A percentile compares a stretch with the other conserved stretches of the same genome.
These are phyloP conservation scores for Blastomyces parvus DNA, from an alignment of 2,329 filamentous ascomycete species.

Conservation along the genomic window DNA sequence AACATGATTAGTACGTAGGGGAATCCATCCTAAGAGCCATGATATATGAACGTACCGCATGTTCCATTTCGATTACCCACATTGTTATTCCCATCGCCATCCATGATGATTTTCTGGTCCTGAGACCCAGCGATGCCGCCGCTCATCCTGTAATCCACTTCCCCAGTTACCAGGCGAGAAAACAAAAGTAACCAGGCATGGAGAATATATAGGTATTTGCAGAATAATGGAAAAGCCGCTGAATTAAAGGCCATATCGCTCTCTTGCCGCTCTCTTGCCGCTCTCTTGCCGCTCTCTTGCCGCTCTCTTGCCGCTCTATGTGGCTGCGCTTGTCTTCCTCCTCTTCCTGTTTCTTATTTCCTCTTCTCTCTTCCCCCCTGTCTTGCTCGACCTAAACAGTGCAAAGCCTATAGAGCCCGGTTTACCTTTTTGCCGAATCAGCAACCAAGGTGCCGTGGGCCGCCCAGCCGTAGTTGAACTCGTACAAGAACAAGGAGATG, in stretches of 20 bases:
- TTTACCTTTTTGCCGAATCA: not conserved
- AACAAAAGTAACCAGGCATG: not conserved
- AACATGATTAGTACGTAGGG: not conserved
- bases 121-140: not conserved
- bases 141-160: not conserved
- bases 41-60: not conserved
- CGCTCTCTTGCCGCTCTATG: no score
- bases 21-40: not conserved
- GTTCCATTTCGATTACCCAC: not conserved
- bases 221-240: not conserved
- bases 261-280: not conserved
- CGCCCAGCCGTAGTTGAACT: not conserved
- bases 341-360: not conserved
- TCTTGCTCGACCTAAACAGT: not conserved
- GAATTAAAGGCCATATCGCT: not conserved
- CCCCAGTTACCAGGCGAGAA: constrained; percentile 5
- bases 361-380: not conserved
- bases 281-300: no score
- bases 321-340: no score
- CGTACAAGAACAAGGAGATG: not conserved
- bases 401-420: not conserved
- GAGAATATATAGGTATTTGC: not conserved
- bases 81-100: not conserved
- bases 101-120: not conserved
- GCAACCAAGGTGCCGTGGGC: no score